These are phyloP conservation scores for Rhododendron mucronatum DNA, from an alignment of 148 eudicot species.

Conservation along the genomic window DNA sequence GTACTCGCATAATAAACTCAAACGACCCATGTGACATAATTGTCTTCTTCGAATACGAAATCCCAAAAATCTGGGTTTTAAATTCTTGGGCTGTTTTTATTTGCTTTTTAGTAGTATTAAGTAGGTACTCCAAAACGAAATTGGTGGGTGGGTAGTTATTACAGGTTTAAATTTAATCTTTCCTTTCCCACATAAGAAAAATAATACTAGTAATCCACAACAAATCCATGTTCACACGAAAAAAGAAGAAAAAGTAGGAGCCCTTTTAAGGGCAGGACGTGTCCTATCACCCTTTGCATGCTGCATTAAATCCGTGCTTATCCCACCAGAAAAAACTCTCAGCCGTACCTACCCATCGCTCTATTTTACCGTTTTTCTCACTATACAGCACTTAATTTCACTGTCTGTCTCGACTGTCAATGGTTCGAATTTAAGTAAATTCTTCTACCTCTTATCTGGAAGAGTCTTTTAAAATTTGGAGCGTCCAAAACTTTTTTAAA, in stretches of 20 bases:
- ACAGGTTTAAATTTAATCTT: background rate
- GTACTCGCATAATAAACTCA: no score
- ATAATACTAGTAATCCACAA: background rate
- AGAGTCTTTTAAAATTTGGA: no score
- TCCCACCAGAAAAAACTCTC: background rate
- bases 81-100: no score
- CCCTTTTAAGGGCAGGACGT: background rate
- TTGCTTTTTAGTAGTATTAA: no score
- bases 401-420: fast-evolving
- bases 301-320: background rate
- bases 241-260: background rate
- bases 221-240: background rate
- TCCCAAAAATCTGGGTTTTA: no score
- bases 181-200: background rate
- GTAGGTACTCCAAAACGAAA: background rate
- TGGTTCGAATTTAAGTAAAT: no score
- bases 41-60: no score
- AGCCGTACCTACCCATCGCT: no score
- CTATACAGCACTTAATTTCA: fast-evolving
- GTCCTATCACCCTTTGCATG: background rate
- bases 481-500: fast-evolving
- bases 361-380: no score
- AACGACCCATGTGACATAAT: no score
- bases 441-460: no score
- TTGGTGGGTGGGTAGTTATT: background rate